Evolutionary conservation across 2,329 filamentous ascomycete genomes (phyloP).

Genomic region (Talaromyces rugulosus): DNA sequence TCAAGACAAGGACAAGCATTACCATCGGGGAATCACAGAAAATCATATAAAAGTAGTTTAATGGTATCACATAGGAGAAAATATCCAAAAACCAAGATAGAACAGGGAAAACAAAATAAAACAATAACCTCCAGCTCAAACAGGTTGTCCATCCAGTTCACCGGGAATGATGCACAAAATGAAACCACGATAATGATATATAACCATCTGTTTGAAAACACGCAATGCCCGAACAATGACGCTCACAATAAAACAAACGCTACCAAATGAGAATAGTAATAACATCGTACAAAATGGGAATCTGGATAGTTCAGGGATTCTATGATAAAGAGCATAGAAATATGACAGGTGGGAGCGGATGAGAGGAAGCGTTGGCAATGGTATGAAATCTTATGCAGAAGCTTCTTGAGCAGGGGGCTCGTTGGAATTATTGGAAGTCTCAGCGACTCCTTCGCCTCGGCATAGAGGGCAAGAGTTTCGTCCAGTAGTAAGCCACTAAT

Average conservation of each 20-base stretch:
- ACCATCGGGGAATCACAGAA: background rate
- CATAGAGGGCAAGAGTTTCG: constrained; percentile 37
- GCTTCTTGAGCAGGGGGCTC: background rate
- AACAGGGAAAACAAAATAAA: background rate
- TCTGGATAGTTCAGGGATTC: background rate
- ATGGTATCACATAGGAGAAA: background rate
- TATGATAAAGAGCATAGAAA: background rate
- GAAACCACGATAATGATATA: background rate
- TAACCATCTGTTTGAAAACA: background rate
- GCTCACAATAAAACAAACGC: constrained; percentile 9
- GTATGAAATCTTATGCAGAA: background rate
- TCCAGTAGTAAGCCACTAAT: constrained; percentile 18
- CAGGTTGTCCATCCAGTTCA: background rate
- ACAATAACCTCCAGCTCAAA: background rate
- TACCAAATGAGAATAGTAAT: constrained; percentile 8
- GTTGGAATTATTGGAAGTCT: constrained; percentile 19
- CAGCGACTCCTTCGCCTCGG: constrained; percentile 39
- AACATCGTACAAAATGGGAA: constrained; percentile 9
- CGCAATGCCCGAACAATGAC: constrained; percentile 7
- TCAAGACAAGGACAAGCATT: background rate
- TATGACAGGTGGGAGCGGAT: background rate
- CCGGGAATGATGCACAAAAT: background rate
- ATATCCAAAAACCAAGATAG: background rate
- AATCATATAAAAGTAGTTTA: background rate
- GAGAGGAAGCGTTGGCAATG: background rate